These are phyloP conservation scores for Pleurotus pulmonarius DNA, from an alignment of 768 basidiomycete species.

Conservation along the genomic window DNA sequence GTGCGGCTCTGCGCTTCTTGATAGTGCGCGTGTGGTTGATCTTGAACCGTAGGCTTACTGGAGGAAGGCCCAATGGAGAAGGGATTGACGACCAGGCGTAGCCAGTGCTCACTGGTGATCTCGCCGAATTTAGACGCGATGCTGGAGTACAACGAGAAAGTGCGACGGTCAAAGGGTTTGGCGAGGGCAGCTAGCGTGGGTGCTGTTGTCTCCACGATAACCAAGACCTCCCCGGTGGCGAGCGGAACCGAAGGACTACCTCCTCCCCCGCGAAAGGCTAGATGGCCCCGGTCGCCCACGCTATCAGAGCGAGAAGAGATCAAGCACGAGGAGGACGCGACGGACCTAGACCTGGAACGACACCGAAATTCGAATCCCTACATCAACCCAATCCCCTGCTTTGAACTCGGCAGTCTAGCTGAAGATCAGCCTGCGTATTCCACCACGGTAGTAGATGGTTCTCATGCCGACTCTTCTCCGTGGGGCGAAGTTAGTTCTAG, in stretches of 20 bases:
- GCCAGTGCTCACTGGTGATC: constrained; percentile 37
- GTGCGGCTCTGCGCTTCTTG: not conserved
- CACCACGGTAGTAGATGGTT: constrained; percentile 2
- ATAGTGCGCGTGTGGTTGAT: not conserved
- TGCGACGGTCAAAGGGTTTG: constrained; percentile 23
- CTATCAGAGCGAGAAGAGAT: not conserved
- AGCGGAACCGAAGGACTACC: constrained; percentile 10
- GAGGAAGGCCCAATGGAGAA: constrained; percentile 1
- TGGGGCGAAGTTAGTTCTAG: not conserved
- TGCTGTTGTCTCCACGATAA: not conserved
- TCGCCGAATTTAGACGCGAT: constrained; percentile 59
- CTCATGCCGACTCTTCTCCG: constrained; percentile 1
- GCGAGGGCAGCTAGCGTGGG: not conserved
- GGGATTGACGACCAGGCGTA: not conserved
- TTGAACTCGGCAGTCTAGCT: constrained; percentile 21
- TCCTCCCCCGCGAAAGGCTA: not conserved
- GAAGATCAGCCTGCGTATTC: constrained; percentile 8
- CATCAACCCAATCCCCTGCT: constrained; percentile 41
- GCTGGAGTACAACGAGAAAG: constrained; percentile 52
- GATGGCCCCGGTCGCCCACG: not conserved
- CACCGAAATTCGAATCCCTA: constrained; percentile 33
- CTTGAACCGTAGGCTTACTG: not conserved
- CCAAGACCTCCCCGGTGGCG: not conserved
- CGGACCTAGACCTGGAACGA: constrained; percentile 3
- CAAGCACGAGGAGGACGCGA: not conserved